These are phyloP conservation scores for Fennellomyces sp. DNA, from an alignment of 371 early-diverging fungal species.

Conservation along the genomic window DNA sequence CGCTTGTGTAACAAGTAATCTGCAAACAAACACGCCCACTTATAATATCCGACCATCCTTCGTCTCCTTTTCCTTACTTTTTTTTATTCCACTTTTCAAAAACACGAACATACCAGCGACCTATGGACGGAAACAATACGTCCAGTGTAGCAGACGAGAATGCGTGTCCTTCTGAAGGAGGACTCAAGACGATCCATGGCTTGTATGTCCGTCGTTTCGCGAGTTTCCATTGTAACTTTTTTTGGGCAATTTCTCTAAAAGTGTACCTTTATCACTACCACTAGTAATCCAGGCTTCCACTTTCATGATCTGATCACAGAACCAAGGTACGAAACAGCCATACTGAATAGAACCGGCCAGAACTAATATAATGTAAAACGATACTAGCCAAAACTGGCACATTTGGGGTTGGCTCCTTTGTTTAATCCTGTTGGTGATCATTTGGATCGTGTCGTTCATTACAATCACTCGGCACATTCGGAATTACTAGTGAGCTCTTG, in stretches of 20 bases:
- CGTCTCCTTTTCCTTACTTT: too few relatives aligned
- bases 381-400: conserved; percentile 43
- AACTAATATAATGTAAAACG: not conserved
- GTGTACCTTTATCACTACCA: not conserved
- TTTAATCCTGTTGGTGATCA: conserved; percentile 32
- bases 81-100: too few relatives aligned
- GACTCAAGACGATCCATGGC: conserved; percentile 12
- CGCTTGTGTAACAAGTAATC: too few relatives aligned
- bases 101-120: not conserved
- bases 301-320: conserved; percentile 35
- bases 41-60: too few relatives aligned
- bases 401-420: conserved; percentile 50
- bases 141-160: not conserved
- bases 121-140: conserved; percentile 5
- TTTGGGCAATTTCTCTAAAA: conserved; percentile 10
- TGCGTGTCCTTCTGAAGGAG: conserved; percentile 19
- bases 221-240: conserved; percentile 6
- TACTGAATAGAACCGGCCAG: not conserved
- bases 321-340: conserved; percentile 28
- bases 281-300: conserved; percentile 39
- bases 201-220: conserved; percentile 21
- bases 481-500: conserved; percentile 38
- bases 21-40: too few relatives aligned
- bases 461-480: conserved; percentile 39
- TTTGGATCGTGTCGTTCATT: conserved; percentile 31